Base-by-base conservation (phyloP, 208 protist species). In the Jaenimonas drosophilae region DNA sequence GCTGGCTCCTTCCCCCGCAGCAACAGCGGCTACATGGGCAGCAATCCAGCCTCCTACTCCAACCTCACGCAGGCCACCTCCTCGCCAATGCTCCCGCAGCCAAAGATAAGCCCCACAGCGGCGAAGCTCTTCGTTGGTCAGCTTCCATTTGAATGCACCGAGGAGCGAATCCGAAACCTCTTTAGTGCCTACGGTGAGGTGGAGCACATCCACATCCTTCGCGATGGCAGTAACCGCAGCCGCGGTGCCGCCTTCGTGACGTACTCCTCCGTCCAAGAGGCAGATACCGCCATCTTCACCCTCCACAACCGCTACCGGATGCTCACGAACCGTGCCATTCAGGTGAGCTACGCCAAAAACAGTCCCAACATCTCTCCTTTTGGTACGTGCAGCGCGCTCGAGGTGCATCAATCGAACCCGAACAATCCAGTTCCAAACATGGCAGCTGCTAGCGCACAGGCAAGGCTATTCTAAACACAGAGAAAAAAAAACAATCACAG, bases 301-400 rank as follows among this genome's bases (percentile, higher is more conserved):
- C 68, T 93, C 30, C 85, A 93, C 56, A 87, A 90, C 54, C 67
- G 80, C 12, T 87, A 90, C 65, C 80, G 76, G 52, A 90, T 93
- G 80, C 62, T 93, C 9, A 79, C 80, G 5, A 88, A 88, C 49
- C 72, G 80, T 4, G 77, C 83, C 26, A 86, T 93, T 46, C 85
- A 93, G 42, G 85, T 93, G 20, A 89, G 76, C 52, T 90, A 93
- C 65, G 80, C 85, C 5, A 93, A 93, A 59, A 85, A 84, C 61
- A 88, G 77, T 34, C 67, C 76, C 2, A 88, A 79, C 51, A 90
- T 90, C 29, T 93, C 85, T 4, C 67, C 62, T 7, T 93, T 86
- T 27, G 85, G 85, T 20, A 67, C 71, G n/a, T 71, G 69, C 43
- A 83, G 64, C 39, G 85, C 85, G 12, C 42, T 84, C n/a, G 68